Conservation (phyloP, 78 protist genomes). For the Planoprotostelium fungivorum region DNA sequence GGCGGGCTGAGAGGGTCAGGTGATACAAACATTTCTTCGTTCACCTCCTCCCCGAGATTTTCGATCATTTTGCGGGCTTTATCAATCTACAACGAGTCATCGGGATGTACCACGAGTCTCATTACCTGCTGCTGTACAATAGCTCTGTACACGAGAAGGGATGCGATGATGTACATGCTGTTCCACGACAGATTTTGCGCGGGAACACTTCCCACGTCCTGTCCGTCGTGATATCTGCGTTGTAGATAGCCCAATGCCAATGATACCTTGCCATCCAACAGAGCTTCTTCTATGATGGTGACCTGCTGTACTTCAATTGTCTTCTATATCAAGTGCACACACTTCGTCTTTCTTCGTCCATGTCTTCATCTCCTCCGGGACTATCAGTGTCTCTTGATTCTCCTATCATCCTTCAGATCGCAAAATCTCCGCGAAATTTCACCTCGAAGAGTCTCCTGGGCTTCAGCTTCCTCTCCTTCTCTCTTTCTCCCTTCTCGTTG, state of each 20-base stretch:
- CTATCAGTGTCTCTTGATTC: neutral
- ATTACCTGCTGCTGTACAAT: neutral
- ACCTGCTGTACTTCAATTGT: neutral
- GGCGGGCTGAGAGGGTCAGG: neutral
- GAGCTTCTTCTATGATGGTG: neutral
- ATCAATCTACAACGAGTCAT: neutral
- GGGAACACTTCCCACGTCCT: neutral
- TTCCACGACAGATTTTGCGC: neutral
- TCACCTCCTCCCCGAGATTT: neutral
- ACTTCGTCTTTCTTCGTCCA: neutral
- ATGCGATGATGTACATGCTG: neutral
- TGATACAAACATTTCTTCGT: neutral
- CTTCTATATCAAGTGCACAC: too few species aligned
- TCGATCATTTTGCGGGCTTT: neutral
- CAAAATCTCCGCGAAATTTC: neutral
- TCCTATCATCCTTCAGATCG: neutral
- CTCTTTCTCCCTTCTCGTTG: neutral
- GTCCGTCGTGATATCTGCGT: neutral
- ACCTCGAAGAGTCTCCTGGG: neutral
- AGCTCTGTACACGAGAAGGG: neutral
- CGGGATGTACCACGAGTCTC: neutral
- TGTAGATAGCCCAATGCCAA: neutral
- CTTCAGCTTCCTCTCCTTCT: neutral
- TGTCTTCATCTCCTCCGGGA: neutral
- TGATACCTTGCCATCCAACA: neutral